These are phyloP conservation scores for Melastoma candidum DNA, from an alignment of 441 rosid species.

Conservation along the genomic window DNA sequence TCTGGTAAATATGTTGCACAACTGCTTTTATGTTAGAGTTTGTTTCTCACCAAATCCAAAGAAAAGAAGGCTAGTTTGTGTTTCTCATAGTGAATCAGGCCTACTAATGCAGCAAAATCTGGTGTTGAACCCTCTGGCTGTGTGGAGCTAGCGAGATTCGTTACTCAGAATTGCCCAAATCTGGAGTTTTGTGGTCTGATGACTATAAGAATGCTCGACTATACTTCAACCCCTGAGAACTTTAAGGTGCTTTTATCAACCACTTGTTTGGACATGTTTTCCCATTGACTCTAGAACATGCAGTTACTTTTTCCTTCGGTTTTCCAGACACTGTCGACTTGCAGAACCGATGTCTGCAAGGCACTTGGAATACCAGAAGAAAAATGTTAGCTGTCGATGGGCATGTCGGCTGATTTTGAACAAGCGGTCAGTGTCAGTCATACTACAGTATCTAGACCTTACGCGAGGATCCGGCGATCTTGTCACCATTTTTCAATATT, in stretches of 20 bases:
- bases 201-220: conserved; percentile 97
- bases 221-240: conserved; percentile 91
- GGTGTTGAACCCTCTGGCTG: conserved; percentile 87
- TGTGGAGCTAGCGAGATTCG: conserved; percentile 68
- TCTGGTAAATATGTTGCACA: no score
- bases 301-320: neutral
- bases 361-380: conserved; percentile 73
- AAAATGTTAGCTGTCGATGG: conserved; percentile 93
- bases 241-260: conserved; percentile 47
- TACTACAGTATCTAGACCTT: neutral
- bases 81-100: conserved; percentile 7
- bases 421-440: conserved; percentile 76
- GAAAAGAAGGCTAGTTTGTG: neutral
- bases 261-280: neutral
- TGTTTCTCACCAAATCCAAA: no score
- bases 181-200: conserved; percentile 81
- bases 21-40: no score
- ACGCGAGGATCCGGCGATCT: neutral
- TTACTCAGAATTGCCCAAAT: conserved; percentile 52
- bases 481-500: neutral
- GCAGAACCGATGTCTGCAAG: conserved; percentile 85
- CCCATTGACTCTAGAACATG: neutral
- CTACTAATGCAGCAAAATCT: conserved; percentile 56
- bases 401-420: conserved; percentile 95
- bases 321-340: conserved; percentile 63